Evolutionary conservation across 768 basidiomycete genomes (phyloP).

Genomic region (Cyclocybe cylindracea): DNA sequence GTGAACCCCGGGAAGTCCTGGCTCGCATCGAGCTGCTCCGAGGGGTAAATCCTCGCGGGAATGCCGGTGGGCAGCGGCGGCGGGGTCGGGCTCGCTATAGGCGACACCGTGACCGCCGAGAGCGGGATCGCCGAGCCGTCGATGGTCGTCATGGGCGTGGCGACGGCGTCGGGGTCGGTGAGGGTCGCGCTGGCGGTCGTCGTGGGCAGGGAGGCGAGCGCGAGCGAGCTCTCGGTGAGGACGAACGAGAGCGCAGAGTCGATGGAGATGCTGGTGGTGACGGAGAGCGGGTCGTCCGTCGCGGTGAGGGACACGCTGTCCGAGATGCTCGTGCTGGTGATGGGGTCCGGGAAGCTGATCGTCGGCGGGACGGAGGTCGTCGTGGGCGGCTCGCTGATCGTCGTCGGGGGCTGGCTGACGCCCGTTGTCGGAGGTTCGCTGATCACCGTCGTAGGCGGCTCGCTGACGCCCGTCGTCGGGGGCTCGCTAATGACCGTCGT

Average conservation of each 20-base stretch:
- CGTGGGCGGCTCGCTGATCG: background rate
- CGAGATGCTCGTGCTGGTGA: slow-evolving; percentile 8
- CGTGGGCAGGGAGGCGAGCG: slow-evolving; percentile 33
- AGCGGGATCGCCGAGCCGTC: background rate
- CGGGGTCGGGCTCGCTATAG: slow-evolving; percentile 22
- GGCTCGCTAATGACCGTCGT: background rate
- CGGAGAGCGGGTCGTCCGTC: slow-evolving; percentile 5
- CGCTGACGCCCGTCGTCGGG: background rate
- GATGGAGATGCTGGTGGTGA: slow-evolving; percentile 30
- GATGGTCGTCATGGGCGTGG: slow-evolving; percentile 28
- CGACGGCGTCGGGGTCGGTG: slow-evolving; percentile 45
- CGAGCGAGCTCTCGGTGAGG: slow-evolving; percentile 43
- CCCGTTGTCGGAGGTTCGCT: too few species aligned
- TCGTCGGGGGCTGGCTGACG: too few species aligned
- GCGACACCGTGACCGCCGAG: slow-evolving; percentile 10
- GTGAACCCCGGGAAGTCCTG: slow-evolving; percentile 38
- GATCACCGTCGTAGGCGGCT: background rate
- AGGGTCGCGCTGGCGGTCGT: slow-evolving; percentile 27
- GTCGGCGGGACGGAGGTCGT: slow-evolving; percentile 8
- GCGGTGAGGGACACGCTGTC: background rate
- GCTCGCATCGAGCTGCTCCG: slow-evolving; percentile 21
- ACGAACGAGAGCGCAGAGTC: slow-evolving; percentile 45
- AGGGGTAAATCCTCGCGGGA: slow-evolving; percentile 62
- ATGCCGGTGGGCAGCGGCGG: slow-evolving; percentile 56
- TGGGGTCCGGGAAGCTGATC: slow-evolving; percentile 19